Percentiles rank a stretch among this genome's conserved stretches.
phyloP scores from a whole-genome alignment of 352 stramenopile species.

The Phytophthora sojae region DNA sequence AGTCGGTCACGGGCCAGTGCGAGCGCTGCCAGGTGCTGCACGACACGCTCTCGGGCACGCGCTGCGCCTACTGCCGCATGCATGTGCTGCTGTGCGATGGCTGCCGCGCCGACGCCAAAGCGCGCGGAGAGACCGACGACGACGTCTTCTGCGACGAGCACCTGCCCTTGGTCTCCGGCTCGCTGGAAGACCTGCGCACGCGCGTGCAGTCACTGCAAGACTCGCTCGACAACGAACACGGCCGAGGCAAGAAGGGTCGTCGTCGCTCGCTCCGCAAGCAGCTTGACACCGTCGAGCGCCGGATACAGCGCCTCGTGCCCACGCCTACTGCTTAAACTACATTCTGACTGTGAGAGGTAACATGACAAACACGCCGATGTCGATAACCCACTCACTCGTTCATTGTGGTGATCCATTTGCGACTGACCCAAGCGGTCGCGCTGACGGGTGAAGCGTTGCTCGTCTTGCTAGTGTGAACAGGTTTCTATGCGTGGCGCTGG shows the following conservation, averaged over 20 bases:
- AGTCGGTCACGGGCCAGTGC: constrained; percentile 70
- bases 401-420: constrained; percentile 19
- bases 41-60: constrained; percentile 68
- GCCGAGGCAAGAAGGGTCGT: constrained; percentile 66
- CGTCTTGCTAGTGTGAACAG: constrained; percentile 6
- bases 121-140: constrained; percentile 30
- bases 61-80: constrained; percentile 82
- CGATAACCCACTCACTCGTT: constrained; percentile 13
- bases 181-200: constrained; percentile 43
- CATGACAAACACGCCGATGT: constrained; percentile 27
- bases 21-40: constrained; percentile 62
- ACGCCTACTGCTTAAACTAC: constrained; percentile 17
- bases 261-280: constrained; percentile 85
- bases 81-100: constrained; percentile 77
- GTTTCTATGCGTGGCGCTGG: constrained; percentile 30
- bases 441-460: constrained; percentile 22
- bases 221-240: constrained; percentile 43
- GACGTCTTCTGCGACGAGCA: constrained; percentile 72
- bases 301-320: constrained; percentile 54
- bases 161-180: constrained; percentile 54
- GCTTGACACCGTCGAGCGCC: constrained; percentile 66
- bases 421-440: constrained; percentile 15
- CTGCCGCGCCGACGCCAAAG: constrained; percentile 36
- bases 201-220: constrained; percentile 43
- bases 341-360: constrained; percentile 14